Evolutionary conservation across 2,329 filamentous ascomycete species (phyloP).

Genomic region (Aspergillus ochraceus): DNA sequence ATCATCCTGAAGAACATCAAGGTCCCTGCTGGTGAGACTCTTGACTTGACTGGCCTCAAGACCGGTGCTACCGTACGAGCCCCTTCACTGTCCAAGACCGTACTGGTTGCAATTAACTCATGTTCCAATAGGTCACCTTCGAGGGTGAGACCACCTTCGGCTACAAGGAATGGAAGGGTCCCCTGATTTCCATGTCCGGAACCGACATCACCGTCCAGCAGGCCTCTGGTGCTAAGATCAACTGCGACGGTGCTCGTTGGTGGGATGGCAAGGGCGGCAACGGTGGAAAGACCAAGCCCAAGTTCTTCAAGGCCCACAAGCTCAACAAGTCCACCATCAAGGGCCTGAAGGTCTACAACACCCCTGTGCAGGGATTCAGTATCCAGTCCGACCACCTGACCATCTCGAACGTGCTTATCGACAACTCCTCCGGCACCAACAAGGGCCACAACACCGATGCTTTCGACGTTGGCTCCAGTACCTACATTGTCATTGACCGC

Average conservation of each 20-base stretch:
- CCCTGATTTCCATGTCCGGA: conserved; percentile 63
- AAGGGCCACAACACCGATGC: conserved; percentile 54
- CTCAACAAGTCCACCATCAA: conserved; percentile 31
- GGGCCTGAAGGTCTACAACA: conserved; percentile 34
- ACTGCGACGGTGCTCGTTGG: conserved; percentile 58
- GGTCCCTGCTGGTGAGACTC: conserved; percentile 38
- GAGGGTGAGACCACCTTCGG: conserved; percentile 66
- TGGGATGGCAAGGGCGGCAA: conserved; percentile 64
- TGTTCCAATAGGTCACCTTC: conserved; percentile 55
- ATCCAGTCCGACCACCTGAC: conserved; percentile 48
- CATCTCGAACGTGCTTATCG: conserved; percentile 55
- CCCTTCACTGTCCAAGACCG: too few relatives aligned
- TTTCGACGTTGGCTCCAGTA: conserved; percentile 50
- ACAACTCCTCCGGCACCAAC: conserved; percentile 55
- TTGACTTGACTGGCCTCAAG: conserved; percentile 37
- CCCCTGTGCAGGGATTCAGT: conserved; percentile 38
- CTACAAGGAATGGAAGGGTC: conserved; percentile 65
- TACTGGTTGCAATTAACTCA: too few relatives aligned
- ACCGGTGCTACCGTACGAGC: conserved; percentile 31
- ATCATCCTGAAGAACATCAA: conserved; percentile 40
- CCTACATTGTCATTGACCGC: conserved; percentile 43
- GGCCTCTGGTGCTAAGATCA: conserved; percentile 49
- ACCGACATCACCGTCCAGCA: conserved; percentile 52
- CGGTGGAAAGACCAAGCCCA: conserved; percentile 64
- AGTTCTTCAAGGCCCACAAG: conserved; percentile 57